Percentiles rank a stretch among this genome's conserved stretches.
phyloP scores from a whole-genome alignment of 148 eudicot species.

The Rhododendron molle region DNA sequence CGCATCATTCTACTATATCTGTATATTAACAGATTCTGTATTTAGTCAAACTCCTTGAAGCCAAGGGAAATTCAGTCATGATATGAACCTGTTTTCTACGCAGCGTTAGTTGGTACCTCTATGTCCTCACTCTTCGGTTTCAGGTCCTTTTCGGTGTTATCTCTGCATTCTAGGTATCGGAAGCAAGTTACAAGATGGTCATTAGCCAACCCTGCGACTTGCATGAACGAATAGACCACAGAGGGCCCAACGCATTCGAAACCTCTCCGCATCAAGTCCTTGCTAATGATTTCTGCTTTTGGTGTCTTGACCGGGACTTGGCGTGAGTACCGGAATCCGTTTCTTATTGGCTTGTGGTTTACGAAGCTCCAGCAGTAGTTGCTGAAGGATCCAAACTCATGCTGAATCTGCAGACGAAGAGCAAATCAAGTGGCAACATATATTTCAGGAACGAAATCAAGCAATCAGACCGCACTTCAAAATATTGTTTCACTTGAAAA shows the following conservation, averaged over 20 bases:
- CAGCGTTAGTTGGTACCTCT: slow-evolving; percentile 3
- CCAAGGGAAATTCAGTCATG: background rate
- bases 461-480: background rate
- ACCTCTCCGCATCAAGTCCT: slow-evolving; percentile 62
- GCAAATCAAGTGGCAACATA: background rate
- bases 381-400: slow-evolving; percentile 64
- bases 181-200: slow-evolving; percentile 74
- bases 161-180: slow-evolving; percentile 41
- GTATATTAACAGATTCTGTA: background rate
- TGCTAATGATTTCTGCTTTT: slow-evolving; percentile 61
- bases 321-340: slow-evolving; percentile 48
- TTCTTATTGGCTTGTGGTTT: slow-evolving; percentile 46
- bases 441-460: background rate
- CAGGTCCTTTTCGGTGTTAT: background rate
- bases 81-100: background rate
- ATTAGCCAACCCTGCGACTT: slow-evolving; percentile 60
- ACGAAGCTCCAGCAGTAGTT: slow-evolving; percentile 62
- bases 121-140: slow-evolving; percentile 3
- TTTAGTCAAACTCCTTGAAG: background rate
- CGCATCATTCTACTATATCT: background rate
- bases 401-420: slow-evolving; percentile 46
- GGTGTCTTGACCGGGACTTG: slow-evolving; percentile 66
- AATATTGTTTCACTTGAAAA: background rate
- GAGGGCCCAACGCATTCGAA: slow-evolving; percentile 73
- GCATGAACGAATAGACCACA: slow-evolving; percentile 72